Base-by-base conservation (phyloP, 1,139 yeast genomes). In the Geotrichum australiense region DNA sequence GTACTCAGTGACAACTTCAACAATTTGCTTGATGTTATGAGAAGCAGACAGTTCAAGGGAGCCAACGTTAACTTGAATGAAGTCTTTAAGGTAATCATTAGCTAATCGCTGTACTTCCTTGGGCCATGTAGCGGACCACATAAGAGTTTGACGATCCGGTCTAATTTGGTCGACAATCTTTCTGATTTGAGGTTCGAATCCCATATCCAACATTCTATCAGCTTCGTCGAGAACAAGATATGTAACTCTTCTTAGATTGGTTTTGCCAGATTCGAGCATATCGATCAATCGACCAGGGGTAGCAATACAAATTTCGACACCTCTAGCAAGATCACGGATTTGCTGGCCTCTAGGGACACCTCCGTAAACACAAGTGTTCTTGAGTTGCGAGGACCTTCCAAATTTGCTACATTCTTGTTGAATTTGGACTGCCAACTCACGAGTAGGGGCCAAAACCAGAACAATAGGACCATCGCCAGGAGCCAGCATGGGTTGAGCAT, bases 81-180 rank as follows among this genome's bases (percentile, higher is more conserved):
- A 94, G 62, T 91, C 96, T 50, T 76, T 69, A 64, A 89, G 74
- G 68, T 86, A 91, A 66, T 91, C 98, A 59, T 81, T 75, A 53
- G 97, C 93, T 62, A 91, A 75, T 54, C 78, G 73, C 73, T 89
- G 94, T 50, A 91, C 97, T 66, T 86, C 94, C 74, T 87, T 87
- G 60, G 98, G 98, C 98, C 98, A 91, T 43, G 98, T 91, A 55
- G 98, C 98, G 52, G 97, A 87, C 97, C 97, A 91, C 96, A 91
- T 85, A 62, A 91, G 76, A 48, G 98, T 91, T 73, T 91, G 98
- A 70, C 96, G 83, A 65, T 87, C 96, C 50, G 96, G 96, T 70
- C 96, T 80, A 62, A 86, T 86, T 72, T 85, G 95, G 59, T 85
- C 94, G 54, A 87, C 86, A 65, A 86, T 87, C 70, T 85, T 85